Evolutionary conservation across 805 yeast genomes (phyloP).

Genomic region (Ogataea philodendri): DNA sequence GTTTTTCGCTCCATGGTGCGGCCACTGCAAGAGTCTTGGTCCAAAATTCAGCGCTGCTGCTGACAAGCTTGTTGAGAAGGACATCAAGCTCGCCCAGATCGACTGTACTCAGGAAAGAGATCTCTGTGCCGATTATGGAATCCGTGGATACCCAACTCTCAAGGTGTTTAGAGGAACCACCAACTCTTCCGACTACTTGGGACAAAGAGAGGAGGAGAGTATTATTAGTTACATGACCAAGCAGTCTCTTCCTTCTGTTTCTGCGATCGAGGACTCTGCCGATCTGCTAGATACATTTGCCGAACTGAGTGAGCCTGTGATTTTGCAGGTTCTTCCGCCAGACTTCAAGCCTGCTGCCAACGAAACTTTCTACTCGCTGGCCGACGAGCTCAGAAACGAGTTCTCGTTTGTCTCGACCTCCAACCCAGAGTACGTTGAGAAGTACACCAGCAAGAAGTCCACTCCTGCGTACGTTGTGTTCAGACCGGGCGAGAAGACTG

Average conservation of each 20-base stretch:
- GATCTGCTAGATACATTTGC: constrained; percentile 50
- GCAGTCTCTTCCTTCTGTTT: constrained; percentile 77
- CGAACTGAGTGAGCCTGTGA: constrained; percentile 46
- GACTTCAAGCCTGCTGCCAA: constrained; percentile 41
- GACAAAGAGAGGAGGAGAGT: constrained; percentile 79
- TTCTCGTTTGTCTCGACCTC: constrained; percentile 56
- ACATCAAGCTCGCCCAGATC: constrained; percentile 74
- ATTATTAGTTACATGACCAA: constrained; percentile 78
- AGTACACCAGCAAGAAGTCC: constrained; percentile 35
- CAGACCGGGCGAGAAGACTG: constrained; percentile 46
- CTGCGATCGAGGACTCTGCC: constrained; percentile 44
- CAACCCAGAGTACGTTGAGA: constrained; percentile 34
- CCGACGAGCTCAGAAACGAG: constrained; percentile 62
- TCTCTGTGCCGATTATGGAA: constrained; percentile 63
- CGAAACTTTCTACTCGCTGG: constrained; percentile 60
- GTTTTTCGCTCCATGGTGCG: constrained; percentile 97
- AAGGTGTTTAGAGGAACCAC: constrained; percentile 64
- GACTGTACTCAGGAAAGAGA: constrained; percentile 80
- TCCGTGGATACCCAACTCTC: constrained; percentile 83
- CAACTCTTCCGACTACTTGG: constrained; percentile 65
- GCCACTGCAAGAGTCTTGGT: constrained; percentile 86
- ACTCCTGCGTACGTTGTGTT: constrained; percentile 44
- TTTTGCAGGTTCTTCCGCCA: constrained; percentile 49
- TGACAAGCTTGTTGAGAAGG: constrained; percentile 53
- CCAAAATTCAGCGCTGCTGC: constrained; percentile 80